Evolutionary conservation across 73 alveolate species (phyloP).

Genomic region (Paramecium sexaurelia): DNA sequence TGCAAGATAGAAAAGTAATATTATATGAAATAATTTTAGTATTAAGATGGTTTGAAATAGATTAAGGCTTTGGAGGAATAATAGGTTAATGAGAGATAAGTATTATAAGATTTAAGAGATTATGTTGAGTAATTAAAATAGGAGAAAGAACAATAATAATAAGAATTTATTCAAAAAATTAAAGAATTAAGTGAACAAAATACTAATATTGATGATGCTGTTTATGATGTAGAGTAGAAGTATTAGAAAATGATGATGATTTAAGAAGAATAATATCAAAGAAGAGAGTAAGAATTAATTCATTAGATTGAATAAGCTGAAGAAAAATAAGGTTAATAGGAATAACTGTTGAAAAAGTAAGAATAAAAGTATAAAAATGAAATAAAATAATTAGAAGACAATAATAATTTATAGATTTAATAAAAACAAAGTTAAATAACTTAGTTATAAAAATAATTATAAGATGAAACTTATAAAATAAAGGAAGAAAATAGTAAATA

Average conservation of each 20-base stretch:
- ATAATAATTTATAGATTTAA: not conserved
- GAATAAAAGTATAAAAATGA: not conserved
- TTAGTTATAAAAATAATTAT: conserved; percentile 7
- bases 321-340: not conserved
- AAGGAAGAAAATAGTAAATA: not conserved
- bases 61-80: not conserved
- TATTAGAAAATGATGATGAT: not conserved
- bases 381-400: not conserved
- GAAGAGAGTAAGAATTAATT: conserved; percentile 4
- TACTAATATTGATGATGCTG: conserved; percentile 7
- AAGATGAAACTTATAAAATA: not conserved
- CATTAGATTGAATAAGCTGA: not conserved
- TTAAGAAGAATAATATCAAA: conserved; percentile 23
- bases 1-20: not conserved
- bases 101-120: not conserved
- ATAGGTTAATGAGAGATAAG: not conserved
- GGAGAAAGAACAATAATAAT: not conserved
- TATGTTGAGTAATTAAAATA: not conserved
- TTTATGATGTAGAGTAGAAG: not conserved
- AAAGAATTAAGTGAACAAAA: not conserved
- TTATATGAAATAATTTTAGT: not conserved
- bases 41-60: not conserved
- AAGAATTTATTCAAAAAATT: not conserved
- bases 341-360: not conserved
- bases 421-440: not conserved